Base-by-base conservation (phyloP, 1,284 basidiomycete genomes). In the Termitomyces sp. region DNA sequence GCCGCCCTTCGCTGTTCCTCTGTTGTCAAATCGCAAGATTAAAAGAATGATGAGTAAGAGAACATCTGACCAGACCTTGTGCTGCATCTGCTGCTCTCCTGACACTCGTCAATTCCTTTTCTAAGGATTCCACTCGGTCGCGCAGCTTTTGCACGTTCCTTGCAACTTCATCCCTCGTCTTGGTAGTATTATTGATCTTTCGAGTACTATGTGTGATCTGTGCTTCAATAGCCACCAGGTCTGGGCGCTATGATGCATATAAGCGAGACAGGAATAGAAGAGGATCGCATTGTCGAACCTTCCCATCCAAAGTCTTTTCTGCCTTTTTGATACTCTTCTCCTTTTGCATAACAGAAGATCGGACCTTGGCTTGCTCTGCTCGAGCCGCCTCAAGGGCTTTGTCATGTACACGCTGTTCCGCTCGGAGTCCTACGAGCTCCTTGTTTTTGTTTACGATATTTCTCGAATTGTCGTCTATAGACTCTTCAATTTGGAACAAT, bases 401-500 rank as follows among this genome's bases (percentile, higher is more conserved):
- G 55, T 95, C 89, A 46, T 88, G 80, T 16, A 72, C 71, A 13
- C 76, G 75, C 66, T 92, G 89, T 54, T 90, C 83, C 52, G 79
- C 76, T 14, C 87, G 77, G 24, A 93, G 70, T 1, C 79, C 83
- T 0, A 74, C 72, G 10, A 97, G 77, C 14, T 83, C 78, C 50
- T 80, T 82, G 61, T 88, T 91, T 63, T 88, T 86, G 50, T 76
- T 74, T 46, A 84, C 79, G 54, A 97, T 91, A 37, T 83, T 78
- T 18, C 75, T 70, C 0, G 84, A 80, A 49, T 92, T 88, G 26
- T 72, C 72, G 60, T 88, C 83, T 39, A 97, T 88, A 8, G 83
- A 81, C 57, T 86, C 76, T 60, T 95, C 88, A 53, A 99, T 91
- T 67, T 97, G 92, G 65, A 83, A 98, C 5, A 99, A 73, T 62